Base-by-base conservation (phyloP, 306 rosid genomes). In the Phaseolus lunatus region DNA sequence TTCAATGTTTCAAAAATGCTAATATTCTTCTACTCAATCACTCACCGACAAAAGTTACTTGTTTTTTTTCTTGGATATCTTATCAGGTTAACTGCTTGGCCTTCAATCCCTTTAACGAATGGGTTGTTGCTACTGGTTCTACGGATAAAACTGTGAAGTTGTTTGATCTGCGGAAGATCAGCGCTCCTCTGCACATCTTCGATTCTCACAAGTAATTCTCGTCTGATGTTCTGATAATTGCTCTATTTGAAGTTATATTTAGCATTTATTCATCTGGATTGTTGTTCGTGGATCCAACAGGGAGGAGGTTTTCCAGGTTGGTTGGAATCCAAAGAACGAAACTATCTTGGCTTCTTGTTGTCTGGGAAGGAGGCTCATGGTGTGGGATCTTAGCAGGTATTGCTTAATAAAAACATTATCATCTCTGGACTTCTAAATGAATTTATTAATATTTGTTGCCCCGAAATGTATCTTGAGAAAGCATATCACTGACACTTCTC, bases 371-470 rank as follows among this genome's bases (percentile, higher is more conserved):
- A 91, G 99, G 72, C 99, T 96, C 66, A 96, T 96, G 99, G 98
- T 96, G 84, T 96, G 99, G 99, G 97, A 96, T 87, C 98, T 91
- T 67, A 96, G 99, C 97, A 96, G 99, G 99, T 96, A 89, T 71
- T 67, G 68, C 59, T 63, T 75, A 8, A 63, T 67, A 14, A 44
- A 64, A 77, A 56, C 64, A 20, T 81, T 19, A 12, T 26, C 73
- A 15, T 57, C 67, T 74, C 66, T 59, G 41, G 13, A 41, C 5
- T 37, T 79, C 19, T 44, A 41, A 67, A 16, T 45, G 24, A 44
- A 50, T 64, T 41, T 26, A 11, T 59, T 14, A 23, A 65, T 70
- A 9, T 44, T 52, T 49, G 75, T 58, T 70, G 24, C 57, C 14
- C 33, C 75, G 49, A 62, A 58, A 62, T 52, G 72, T 19, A 41